Conservation (phyloP, 805 yeast genomes). For the Ogataea nitratoaversa region DNA sequence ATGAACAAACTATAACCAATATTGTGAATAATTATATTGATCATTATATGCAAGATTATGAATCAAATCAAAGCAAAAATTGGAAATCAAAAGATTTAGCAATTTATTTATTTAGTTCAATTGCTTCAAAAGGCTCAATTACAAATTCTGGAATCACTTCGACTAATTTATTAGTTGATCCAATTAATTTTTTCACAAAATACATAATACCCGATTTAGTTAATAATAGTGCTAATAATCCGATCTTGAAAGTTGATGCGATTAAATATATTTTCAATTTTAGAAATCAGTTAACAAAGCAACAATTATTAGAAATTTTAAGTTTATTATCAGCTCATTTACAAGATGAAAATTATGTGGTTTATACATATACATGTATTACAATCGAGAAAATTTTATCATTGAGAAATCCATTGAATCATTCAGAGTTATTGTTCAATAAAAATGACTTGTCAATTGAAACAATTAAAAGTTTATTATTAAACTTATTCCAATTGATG, state of each 20-base stretch:
- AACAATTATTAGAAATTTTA: conserved; percentile 72
- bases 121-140: conserved; percentile 89
- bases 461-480: conserved; percentile 56
- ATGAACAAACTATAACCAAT: conserved; percentile 69
- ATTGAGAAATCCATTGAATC: conserved; percentile 57
- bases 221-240: conserved; percentile 54
- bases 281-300: conserved; percentile 88
- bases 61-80: conserved; percentile 38
- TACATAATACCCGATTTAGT: conserved; percentile 82
- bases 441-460: conserved; percentile 66
- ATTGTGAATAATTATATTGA: conserved; percentile 71
- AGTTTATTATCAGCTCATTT: conserved; percentile 75
- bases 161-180: conserved; percentile 79
- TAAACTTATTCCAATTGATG: conserved; percentile 63
- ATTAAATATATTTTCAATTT: conserved; percentile 85
- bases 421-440: conserved; percentile 57
- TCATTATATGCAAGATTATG: conserved; percentile 53
- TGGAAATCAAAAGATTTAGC: conserved; percentile 92
- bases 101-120: conserved; percentile 75
- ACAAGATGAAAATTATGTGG: conserved; percentile 64
- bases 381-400: conserved; percentile 86
- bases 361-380: conserved; percentile 89
- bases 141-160: conserved; percentile 84
- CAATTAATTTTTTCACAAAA: conserved; percentile 75
- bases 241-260: conserved; percentile 86